Evolutionary conservation across 1,139 yeast genomes (phyloP), one percentile per base, ranked within the genome.

Genomic region (Suhomyces wounanorum): DNA sequence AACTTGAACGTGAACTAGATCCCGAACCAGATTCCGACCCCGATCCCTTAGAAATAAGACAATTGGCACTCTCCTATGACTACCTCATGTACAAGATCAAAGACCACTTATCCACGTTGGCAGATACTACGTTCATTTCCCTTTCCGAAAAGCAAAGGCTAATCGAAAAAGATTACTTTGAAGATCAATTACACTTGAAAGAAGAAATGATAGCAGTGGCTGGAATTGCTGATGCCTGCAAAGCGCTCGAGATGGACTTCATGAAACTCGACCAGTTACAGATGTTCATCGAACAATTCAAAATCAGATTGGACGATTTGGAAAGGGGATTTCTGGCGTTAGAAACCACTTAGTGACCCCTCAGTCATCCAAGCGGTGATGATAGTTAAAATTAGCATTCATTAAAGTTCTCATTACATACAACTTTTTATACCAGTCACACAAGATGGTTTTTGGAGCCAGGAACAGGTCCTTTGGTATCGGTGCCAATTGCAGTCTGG

Each of bases 241-340:
- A 79, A 40, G 78, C 75, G 14, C 60, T 89, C 21, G 89, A 87
- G 57, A 62, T 67, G 52, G 88, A 87, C 56, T 84, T 88, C 54
- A 73, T 81, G 62, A 87, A 86, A 66, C 63, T 89, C 50, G 85
- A 85, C 53, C 96, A 88, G 61, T 73, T 89, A 45, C 75, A 73
- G 38, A 58, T 67, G 48, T 84, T 87, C 58, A 69, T 75, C 13
- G 64, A 62, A 8, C 79, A 72, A 39, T 77, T 77, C 55, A 69
- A 70, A 53, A 47, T 47, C 16, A 54, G 81, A 44, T 51, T 76
- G 40, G 58, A 42, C 14, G 44, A 40, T 3, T 52, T 74, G 45
- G 78, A 73, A 52, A 39, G 43, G 21, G 67, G 60, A 40, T 68
- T 67, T 48, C 25, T 13, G 7, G 43, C 36, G 5, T 26, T 49